Conservation (phyloP, 2,329 filamentous ascomycete species). For the Alternaria sp. region DNA sequence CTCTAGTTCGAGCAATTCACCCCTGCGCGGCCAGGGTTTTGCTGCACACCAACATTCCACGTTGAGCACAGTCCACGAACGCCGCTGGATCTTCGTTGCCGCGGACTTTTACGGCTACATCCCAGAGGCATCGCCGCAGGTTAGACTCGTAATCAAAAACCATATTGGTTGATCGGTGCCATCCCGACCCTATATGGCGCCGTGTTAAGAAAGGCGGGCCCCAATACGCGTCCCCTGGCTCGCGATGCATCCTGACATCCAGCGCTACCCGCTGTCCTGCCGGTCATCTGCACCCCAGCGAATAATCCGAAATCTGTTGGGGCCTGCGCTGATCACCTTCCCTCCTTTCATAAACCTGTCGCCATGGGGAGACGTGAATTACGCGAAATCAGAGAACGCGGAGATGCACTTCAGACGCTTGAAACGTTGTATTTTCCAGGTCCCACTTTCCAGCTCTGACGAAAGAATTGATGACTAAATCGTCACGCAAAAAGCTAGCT, state of each 20-base stretch:
- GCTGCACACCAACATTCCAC: constrained; percentile 43
- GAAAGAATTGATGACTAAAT: constrained; percentile 14
- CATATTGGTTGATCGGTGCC: constrained; percentile 48
- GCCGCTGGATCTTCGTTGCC: constrained; percentile 45
- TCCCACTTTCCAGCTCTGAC: neutral
- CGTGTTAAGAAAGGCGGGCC: constrained; percentile 27
- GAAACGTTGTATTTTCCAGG: neutral
- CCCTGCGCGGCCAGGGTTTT: constrained; percentile 27
- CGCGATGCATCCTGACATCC: constrained; percentile 23
- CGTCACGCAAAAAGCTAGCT: constrained; percentile 36
- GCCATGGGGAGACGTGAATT: constrained; percentile 34
- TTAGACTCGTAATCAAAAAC: constrained; percentile 45
- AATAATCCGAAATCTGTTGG: constrained; percentile 28
- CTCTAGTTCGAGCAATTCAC: constrained; percentile 36
- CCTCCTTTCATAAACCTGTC: constrained; percentile 18
- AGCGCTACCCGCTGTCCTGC: constrained; percentile 37
- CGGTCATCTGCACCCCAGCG: constrained; percentile 39
- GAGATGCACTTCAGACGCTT: constrained; percentile 26
- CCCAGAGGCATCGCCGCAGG: constrained; percentile 39
- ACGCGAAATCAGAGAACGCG: constrained; percentile 26
- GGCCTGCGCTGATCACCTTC: constrained; percentile 37
- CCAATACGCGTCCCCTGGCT: constrained; percentile 23
- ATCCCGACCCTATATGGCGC: constrained; percentile 39
- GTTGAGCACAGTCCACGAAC: constrained; percentile 45
- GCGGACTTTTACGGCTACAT: constrained; percentile 44